A percentile compares a stretch with the other conserved stretches of the same genome.
Conservation (phyloP, 2,329 filamentous ascomycete species). For the Hypoxylon sp. region DNA sequence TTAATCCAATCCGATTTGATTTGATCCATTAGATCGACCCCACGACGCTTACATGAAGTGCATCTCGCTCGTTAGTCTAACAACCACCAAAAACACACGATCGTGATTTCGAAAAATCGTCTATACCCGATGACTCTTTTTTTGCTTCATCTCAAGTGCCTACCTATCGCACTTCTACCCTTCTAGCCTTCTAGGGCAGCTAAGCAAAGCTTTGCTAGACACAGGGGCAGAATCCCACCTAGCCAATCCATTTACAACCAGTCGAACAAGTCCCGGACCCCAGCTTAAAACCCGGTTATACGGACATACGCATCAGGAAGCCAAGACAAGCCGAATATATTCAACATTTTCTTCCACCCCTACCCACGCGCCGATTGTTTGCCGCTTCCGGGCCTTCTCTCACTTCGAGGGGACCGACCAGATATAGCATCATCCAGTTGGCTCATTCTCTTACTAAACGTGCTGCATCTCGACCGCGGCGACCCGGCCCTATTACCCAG, state of each 20-base stretch:
- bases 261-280: constrained; percentile 26
- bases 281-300: constrained; percentile 39
- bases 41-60: constrained; percentile 17
- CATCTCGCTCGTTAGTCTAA: constrained; percentile 26
- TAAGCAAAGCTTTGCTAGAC: not conserved
- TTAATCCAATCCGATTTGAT: constrained; percentile 18
- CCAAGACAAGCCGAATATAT: constrained; percentile 40
- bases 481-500: constrained; percentile 44
- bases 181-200: constrained; percentile 10
- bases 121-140: constrained; percentile 13
- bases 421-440: constrained; percentile 34
- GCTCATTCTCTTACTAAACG: constrained; percentile 38
- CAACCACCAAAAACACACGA: constrained; percentile 14
- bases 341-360: constrained; percentile 22
- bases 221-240: constrained; percentile 7
- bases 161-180: constrained; percentile 13
- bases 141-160: constrained; percentile 5
- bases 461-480: constrained; percentile 39
- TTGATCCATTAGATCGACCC: constrained; percentile 12
- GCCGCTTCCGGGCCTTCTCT: constrained; percentile 33
- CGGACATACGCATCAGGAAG: constrained; percentile 38
- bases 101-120: constrained; percentile 20
- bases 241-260: constrained; percentile 7
- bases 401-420: constrained; percentile 23
- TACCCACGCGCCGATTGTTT: constrained; percentile 19